Conservation (phyloP, 768 basidiomycete species). For the Leccinum boreale region DNA sequence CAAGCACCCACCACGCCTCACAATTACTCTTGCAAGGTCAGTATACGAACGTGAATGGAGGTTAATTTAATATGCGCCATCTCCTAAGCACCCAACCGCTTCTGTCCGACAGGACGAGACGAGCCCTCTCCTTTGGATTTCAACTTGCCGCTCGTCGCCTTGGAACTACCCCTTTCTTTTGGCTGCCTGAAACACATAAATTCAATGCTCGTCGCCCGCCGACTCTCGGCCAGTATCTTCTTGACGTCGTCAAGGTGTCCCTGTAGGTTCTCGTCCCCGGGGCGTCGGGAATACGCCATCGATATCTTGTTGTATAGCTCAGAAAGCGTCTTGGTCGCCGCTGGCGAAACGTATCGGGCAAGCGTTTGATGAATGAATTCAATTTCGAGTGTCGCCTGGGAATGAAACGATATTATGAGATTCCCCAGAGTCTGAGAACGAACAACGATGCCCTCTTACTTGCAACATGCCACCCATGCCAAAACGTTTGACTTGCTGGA, state of each 20-base stretch:
- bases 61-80: background rate
- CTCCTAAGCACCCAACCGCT: slow-evolving; percentile 10
- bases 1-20: background rate
- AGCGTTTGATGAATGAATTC: slow-evolving; percentile 99
- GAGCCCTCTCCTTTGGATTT: slow-evolving; percentile 18
- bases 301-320: slow-evolving; percentile 95
- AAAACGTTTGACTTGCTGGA: slow-evolving; percentile 86
- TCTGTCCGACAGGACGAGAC: slow-evolving; percentile 20
- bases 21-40: background rate
- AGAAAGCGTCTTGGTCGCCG: slow-evolving; percentile 80
- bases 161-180: slow-evolving; percentile 39
- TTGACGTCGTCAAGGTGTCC: slow-evolving; percentile 87
- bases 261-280: slow-evolving; percentile 85
- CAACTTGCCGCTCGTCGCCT: slow-evolving; percentile 12
- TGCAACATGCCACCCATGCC: slow-evolving; percentile 99
- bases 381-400: slow-evolving; percentile 94
- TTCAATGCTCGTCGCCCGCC: slow-evolving; percentile 89
- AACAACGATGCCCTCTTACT: slow-evolving; percentile 46
- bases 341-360: slow-evolving; percentile 77
- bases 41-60: background rate
- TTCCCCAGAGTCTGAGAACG: background rate
- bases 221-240: slow-evolving; percentile 82
- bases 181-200: slow-evolving; percentile 89
- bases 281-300: slow-evolving; percentile 81
- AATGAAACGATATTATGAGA: background rate